Percentiles rank a stretch among this genome's conserved stretches.
Conservation (phyloP, 2,329 filamentous ascomycete genomes). For the Penicillium sp. region DNA sequence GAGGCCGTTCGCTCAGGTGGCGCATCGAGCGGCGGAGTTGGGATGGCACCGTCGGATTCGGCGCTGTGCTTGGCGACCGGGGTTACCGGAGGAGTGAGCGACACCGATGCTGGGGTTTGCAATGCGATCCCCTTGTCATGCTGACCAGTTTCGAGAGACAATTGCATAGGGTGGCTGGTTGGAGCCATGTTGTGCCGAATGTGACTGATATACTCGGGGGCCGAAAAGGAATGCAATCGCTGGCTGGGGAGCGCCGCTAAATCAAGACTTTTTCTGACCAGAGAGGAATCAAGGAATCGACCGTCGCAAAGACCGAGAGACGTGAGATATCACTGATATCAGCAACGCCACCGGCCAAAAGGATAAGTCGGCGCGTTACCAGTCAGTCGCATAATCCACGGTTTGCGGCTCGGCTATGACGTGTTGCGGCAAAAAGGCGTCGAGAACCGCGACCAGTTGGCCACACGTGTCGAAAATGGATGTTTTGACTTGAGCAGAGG, state of each 20-base stretch:
- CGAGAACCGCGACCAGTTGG: slow-evolving; percentile 1
- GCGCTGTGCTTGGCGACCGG: slow-evolving; percentile 24
- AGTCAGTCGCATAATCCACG: slow-evolving; percentile 12
- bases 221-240: too few species aligned
- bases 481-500: neutral
- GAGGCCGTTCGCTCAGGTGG: slow-evolving; percentile 1
- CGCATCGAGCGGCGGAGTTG: slow-evolving; percentile 6
- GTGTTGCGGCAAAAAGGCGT: slow-evolving; percentile 11
- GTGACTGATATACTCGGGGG: neutral
- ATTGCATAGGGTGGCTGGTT: slow-evolving; percentile 18
- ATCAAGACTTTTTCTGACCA: too few species aligned
- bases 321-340: slow-evolving; percentile 3
- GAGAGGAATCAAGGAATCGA: too few species aligned
- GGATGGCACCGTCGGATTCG: slow-evolving; percentile 5
- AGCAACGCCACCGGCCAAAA: slow-evolving; percentile 16
- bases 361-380: slow-evolving; percentile 4
- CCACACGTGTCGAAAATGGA: neutral
- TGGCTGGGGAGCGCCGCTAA: too few species aligned
- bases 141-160: slow-evolving; percentile 26
- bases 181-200: slow-evolving; percentile 11
- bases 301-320: neutral
- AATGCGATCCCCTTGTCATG: slow-evolving; percentile 8
- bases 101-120: slow-evolving; percentile 11
- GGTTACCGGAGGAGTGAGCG: slow-evolving; percentile 35
- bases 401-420: slow-evolving; percentile 15